Conservation (phyloP, 345 rosid genomes). For the Tarenaya hassleriana region DNA sequence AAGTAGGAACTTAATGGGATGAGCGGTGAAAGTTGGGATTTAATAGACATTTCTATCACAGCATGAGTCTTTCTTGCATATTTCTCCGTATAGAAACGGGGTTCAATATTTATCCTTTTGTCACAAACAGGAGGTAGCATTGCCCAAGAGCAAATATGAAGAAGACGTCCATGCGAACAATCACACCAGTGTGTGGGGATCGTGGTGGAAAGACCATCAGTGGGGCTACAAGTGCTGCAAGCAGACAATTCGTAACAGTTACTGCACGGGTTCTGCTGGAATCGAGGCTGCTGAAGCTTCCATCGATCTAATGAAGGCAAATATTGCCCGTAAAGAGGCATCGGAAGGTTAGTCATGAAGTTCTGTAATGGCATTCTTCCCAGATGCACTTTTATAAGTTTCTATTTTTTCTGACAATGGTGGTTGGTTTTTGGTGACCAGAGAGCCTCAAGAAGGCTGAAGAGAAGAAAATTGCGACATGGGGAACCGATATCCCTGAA, state of each 20-base stretch:
- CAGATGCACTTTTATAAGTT: neutral
- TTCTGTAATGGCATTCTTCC: neutral
- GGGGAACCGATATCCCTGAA: slow-evolving; percentile 61
- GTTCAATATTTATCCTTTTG: neutral
- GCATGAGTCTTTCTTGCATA: neutral
- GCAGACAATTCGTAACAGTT: slow-evolving; percentile 61
- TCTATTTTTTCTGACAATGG: neutral
- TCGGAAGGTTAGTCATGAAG: neutral
- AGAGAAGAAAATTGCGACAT: slow-evolving; percentile 48
- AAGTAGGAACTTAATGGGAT: too few relatives aligned
- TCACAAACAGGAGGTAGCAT: slow-evolving; percentile 32
- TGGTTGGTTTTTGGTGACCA: slow-evolving; percentile 11
- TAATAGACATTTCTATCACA: neutral
- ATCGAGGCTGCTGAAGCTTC: slow-evolving; percentile 81
- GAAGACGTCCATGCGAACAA: slow-evolving; percentile 46
- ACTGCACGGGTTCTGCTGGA: slow-evolving; percentile 74
- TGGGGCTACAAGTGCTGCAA: slow-evolving; percentile 79
- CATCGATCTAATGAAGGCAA: slow-evolving; percentile 50
- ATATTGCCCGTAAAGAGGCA: neutral
- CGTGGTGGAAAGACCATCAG: slow-evolving; percentile 82
- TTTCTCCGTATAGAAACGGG: too few relatives aligned
- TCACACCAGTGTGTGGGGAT: slow-evolving; percentile 70
- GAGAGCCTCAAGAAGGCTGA: slow-evolving; percentile 36
- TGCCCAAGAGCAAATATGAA: slow-evolving; percentile 58
- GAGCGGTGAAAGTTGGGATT: too few relatives aligned